Evolutionary conservation across 345 rosid species (phyloP).

Genomic region (Nasturtium officinale): DNA sequence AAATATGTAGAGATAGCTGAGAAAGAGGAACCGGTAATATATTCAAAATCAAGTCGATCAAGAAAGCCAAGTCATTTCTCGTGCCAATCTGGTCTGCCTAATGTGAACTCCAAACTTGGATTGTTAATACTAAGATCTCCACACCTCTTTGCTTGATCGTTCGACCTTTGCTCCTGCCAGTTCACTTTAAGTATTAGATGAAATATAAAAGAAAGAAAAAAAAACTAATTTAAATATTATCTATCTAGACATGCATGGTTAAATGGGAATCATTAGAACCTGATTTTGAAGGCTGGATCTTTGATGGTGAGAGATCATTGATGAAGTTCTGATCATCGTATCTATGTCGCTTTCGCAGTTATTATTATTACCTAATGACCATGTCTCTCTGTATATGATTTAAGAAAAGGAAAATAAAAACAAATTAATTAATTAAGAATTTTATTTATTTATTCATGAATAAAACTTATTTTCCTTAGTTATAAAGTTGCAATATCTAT

Average conservation of each 20-base stretch:
- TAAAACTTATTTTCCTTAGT: neutral
- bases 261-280: constrained; percentile 32
- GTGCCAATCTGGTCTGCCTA: constrained; percentile 80
- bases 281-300: constrained; percentile 36
- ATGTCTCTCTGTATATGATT: constrained; percentile 36
- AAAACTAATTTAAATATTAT: neutral
- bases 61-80: constrained; percentile 41
- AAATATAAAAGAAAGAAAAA: no score
- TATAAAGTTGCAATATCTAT: no score
- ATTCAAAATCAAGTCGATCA: constrained; percentile 4
- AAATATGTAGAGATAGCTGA: neutral
- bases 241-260: neutral
- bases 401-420: neutral
- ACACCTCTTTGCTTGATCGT: constrained; percentile 41
- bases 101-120: constrained; percentile 73
- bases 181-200: neutral
- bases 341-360: constrained; percentile 39
- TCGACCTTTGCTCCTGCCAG: constrained; percentile 32
- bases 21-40: neutral
- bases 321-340: constrained; percentile 36
- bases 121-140: constrained; percentile 48
- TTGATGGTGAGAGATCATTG: constrained; percentile 38
- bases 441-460: neutral
- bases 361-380: constrained; percentile 36
- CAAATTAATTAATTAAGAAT: neutral